A percentile compares a stretch with the other conserved stretches of the same genome.
Evolutionary conservation across 2,329 filamentous ascomycete species (phyloP).

Genomic region (Ophiosphaerella herpotricha): DNA sequence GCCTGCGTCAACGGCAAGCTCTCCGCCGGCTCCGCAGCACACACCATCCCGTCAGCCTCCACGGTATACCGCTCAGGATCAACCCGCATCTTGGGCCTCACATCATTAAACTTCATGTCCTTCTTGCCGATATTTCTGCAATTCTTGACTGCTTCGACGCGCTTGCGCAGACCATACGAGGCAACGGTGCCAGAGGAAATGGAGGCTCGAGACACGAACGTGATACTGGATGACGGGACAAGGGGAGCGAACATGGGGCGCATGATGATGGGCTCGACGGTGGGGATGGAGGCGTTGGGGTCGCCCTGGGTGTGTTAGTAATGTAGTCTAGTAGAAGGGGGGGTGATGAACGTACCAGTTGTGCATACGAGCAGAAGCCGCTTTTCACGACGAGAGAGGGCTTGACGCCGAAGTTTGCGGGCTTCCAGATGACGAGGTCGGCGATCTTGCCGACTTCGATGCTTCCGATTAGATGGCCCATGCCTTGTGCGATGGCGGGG

Average conservation of each 20-base stretch:
- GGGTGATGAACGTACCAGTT: slow-evolving; percentile 68
- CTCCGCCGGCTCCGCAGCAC: slow-evolving; percentile 72
- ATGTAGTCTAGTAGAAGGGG: neutral
- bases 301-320: slow-evolving; percentile 46
- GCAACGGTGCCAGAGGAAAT: slow-evolving; percentile 68
- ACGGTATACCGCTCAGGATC: slow-evolving; percentile 90
- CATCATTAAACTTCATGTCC: slow-evolving; percentile 90
- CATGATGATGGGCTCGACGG: slow-evolving; percentile 80
- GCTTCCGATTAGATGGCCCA: slow-evolving; percentile 83
- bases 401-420: slow-evolving; percentile 85
- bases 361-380: slow-evolving; percentile 78
- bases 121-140: slow-evolving; percentile 77
- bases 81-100: slow-evolving; percentile 84
- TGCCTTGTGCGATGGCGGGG: slow-evolving; percentile 87
- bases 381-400: slow-evolving; percentile 82
- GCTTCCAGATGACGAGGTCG: slow-evolving; percentile 86
- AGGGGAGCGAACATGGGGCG: slow-evolving; percentile 83
- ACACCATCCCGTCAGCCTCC: slow-evolving; percentile 78
- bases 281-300: slow-evolving; percentile 70
- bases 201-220: slow-evolving; percentile 79
- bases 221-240: slow-evolving; percentile 73
- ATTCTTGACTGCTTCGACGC: slow-evolving; percentile 76
- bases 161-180: slow-evolving; percentile 77
- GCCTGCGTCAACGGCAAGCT: slow-evolving; percentile 75
- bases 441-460: slow-evolving; percentile 88